These are phyloP conservation scores for Aspergillus bombycis DNA, from an alignment of 2,329 filamentous ascomycete species.

Conservation along the genomic window DNA sequence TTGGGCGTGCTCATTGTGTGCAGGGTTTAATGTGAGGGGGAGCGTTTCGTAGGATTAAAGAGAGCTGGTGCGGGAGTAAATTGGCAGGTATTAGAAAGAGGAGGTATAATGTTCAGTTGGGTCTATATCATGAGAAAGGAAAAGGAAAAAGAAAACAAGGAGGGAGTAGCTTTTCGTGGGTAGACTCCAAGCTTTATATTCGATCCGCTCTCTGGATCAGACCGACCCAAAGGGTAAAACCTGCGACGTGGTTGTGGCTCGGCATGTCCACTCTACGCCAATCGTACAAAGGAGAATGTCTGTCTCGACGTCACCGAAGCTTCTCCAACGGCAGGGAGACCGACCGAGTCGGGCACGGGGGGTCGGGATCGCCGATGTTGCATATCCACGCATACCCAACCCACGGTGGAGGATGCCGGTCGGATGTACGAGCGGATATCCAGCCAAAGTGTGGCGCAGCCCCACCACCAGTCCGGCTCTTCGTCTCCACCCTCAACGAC, in stretches of 20 bases:
- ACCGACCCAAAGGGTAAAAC: background rate
- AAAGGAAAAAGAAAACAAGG: too few species aligned
- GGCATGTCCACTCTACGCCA: background rate
- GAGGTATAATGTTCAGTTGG: background rate
- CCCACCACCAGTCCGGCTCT: background rate
- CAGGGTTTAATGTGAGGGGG: background rate
- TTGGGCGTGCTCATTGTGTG: background rate
- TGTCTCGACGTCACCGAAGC: background rate
- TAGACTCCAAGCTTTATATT: background rate
- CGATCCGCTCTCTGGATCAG: background rate
- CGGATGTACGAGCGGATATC: conserved; percentile 5
- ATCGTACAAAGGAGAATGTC: background rate
- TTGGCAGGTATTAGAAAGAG: background rate
- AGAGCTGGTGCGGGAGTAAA: background rate
- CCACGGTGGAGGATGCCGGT: too few species aligned
- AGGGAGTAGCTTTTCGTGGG: background rate
- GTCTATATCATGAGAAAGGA: background rate
- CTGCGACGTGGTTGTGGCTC: background rate
- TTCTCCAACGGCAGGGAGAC: background rate
- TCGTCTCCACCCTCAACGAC: background rate
- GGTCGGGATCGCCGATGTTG: background rate
- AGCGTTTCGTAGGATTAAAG: background rate
- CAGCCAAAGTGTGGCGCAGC: conserved; percentile 1
- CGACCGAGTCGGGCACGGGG: background rate
- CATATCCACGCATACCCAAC: too few species aligned